Conservation (phyloP, 257 asterid species). For the Petunia axillaris region DNA sequence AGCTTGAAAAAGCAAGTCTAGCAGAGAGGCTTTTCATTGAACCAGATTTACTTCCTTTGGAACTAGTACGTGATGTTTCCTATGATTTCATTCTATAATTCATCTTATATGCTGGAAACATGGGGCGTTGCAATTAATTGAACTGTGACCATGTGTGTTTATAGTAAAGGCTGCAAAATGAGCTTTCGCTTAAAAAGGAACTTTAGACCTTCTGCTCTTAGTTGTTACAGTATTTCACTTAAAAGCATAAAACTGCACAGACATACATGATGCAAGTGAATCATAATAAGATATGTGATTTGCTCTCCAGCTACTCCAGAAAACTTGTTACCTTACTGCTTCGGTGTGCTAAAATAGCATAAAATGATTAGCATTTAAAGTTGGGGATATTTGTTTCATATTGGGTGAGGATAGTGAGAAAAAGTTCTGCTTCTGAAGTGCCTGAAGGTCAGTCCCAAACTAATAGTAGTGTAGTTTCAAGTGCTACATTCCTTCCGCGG, state of each 20-base stretch:
- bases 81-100: neutral
- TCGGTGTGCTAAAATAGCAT: neutral
- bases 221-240: neutral
- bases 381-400: neutral
- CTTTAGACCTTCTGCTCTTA: neutral
- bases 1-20: conserved; percentile 69
- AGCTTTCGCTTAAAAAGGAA: neutral
- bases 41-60: conserved; percentile 62
- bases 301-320: conserved; percentile 3
- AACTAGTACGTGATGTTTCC: conserved; percentile 50
- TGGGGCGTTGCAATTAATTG: neutral
- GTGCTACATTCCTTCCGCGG: neutral
- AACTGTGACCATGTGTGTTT: neutral
- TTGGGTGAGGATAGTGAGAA: conserved; percentile 4
- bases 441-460: neutral
- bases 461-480: neutral
- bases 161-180: conserved; percentile 2
- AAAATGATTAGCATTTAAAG: neutral
- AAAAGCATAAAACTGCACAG: neutral
- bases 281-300: neutral
- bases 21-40: conserved; percentile 75
- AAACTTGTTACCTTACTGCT: neutral
- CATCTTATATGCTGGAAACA: conserved; percentile 18
- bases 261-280: neutral
- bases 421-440: neutral